Conservation (phyloP, 495 filamentous ascomycete genomes). For the Haplographium delicatum region DNA sequence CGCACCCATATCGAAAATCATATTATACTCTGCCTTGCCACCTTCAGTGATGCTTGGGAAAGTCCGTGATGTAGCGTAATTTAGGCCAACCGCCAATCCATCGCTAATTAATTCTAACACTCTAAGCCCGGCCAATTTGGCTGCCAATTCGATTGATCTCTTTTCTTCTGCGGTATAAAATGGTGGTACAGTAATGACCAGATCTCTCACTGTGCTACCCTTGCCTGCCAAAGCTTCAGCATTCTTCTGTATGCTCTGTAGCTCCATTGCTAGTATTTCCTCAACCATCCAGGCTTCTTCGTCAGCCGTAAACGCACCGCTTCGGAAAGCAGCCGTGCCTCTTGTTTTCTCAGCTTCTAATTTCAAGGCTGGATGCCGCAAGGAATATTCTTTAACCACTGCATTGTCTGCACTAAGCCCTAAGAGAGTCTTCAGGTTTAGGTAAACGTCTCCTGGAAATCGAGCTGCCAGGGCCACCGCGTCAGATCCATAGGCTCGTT, state of each 20-base stretch:
- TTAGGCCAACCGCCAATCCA: slow-evolving; percentile 85
- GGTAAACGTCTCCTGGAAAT: slow-evolving; percentile 89
- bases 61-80: slow-evolving; percentile 86
- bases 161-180: slow-evolving; percentile 90
- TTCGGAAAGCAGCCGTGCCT: slow-evolving; percentile 71
- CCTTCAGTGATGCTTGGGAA: slow-evolving; percentile 83
- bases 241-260: slow-evolving; percentile 81
- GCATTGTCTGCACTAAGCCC: slow-evolving; percentile 62
- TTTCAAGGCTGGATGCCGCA: slow-evolving; percentile 65
- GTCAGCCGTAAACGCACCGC: slow-evolving; percentile 58
- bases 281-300: slow-evolving; percentile 80
- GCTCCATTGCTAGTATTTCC: slow-evolving; percentile 94
- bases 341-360: slow-evolving; percentile 52
- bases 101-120: slow-evolving; percentile 83
- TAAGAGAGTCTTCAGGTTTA: slow-evolving; percentile 83
- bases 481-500: slow-evolving; percentile 87
- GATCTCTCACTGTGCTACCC: slow-evolving; percentile 65
- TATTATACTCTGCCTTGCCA: slow-evolving; percentile 82
- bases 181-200: slow-evolving; percentile 85
- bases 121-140: slow-evolving; percentile 79
- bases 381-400: slow-evolving; percentile 59
- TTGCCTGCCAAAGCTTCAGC: slow-evolving; percentile 83
- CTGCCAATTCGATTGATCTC: slow-evolving; percentile 73
- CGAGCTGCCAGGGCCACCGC: slow-evolving; percentile 80
- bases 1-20: slow-evolving; percentile 97